These are phyloP conservation scores for Clarkia xantiana DNA, from an alignment of 345 rosid genomes.

Conservation along the genomic window DNA sequence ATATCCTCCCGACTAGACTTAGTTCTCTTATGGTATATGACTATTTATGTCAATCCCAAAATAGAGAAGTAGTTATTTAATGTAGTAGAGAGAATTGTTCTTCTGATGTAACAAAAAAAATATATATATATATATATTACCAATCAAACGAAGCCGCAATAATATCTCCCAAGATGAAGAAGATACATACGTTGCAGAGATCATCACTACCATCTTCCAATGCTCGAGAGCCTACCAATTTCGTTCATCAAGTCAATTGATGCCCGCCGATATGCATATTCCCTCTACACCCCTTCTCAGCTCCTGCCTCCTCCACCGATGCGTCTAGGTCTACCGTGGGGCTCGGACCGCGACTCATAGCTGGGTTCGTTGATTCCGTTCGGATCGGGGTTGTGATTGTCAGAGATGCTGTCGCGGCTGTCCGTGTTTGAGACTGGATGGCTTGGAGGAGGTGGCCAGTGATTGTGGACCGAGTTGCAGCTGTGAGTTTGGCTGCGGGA, in stretches of 20 bases:
- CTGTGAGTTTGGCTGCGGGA: conserved; percentile 44
- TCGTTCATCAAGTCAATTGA: conserved; percentile 39
- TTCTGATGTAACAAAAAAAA: no score
- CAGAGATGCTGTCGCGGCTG: conserved; percentile 29
- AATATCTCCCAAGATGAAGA: no score
- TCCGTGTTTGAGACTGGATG: conserved; percentile 15
- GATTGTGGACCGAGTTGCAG: conserved; percentile 67
- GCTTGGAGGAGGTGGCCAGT: conserved; percentile 21
- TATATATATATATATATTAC: no score
- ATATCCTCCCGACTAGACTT: no score
- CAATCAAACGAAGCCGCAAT: no score
- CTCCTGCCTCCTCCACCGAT: conserved; percentile 24
- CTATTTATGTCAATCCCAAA: no score
- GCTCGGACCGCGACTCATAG: conserved; percentile 18
- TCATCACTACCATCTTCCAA: no score
- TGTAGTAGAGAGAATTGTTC: no score
- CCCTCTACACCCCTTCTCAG: conserved; percentile 52
- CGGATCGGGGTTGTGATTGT: conserved; percentile 25
- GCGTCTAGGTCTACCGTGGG: conserved; percentile 71
- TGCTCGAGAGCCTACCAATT: conserved; percentile 14
- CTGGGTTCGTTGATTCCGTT: neutral
- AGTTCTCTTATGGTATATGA: no score
- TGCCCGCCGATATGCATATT: conserved; percentile 35
- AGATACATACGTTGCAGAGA: no score
- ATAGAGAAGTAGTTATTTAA: no score